phyloP scores from a whole-genome alignment of 1,284 basidiomycete genomes.

The Rhodotorula sp. region DNA sequence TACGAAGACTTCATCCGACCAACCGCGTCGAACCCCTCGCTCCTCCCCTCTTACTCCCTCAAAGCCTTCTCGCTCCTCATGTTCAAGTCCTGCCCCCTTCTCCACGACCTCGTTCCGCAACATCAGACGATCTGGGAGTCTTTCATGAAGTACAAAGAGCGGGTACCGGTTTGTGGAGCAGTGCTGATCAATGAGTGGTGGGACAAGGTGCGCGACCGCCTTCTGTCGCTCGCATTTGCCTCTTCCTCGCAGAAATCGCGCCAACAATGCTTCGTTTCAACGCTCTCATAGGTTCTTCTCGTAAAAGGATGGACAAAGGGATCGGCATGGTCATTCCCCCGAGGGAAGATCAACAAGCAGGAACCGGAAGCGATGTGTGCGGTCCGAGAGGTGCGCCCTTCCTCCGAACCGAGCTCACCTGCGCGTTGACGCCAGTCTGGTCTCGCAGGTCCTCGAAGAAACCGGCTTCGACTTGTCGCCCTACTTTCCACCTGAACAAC shows the following conservation, averaged over 20 bases:
- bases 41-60: constrained; percentile 75
- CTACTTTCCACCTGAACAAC: constrained; percentile 54
- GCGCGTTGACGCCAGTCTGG: neutral
- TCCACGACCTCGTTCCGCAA: constrained; percentile 57
- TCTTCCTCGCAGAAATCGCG: constrained; percentile 5
- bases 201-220: constrained; percentile 70
- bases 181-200: constrained; percentile 88
- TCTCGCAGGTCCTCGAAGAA: constrained; percentile 80
- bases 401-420: neutral
- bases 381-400: constrained; percentile 70
- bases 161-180: constrained; percentile 97
- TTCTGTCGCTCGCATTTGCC: neutral
- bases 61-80: constrained; percentile 94
- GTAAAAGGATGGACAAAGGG: constrained; percentile 98
- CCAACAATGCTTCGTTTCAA: neutral
- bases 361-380: constrained; percentile 82
- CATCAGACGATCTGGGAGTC: constrained; percentile 45
- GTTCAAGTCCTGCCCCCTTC: constrained; percentile 75
- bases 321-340: constrained; percentile 96
- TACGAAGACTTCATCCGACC: constrained; percentile 95
- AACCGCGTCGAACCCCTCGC: constrained; percentile 72
- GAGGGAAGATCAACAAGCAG: constrained; percentile 96
- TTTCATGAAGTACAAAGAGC: constrained; percentile 93
- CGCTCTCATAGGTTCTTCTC: constrained; percentile 67
- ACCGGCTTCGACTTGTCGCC: constrained; percentile 83